Base-by-base conservation (phyloP, 768 basidiomycete species). In the Pleurotus sapidus region DNA sequence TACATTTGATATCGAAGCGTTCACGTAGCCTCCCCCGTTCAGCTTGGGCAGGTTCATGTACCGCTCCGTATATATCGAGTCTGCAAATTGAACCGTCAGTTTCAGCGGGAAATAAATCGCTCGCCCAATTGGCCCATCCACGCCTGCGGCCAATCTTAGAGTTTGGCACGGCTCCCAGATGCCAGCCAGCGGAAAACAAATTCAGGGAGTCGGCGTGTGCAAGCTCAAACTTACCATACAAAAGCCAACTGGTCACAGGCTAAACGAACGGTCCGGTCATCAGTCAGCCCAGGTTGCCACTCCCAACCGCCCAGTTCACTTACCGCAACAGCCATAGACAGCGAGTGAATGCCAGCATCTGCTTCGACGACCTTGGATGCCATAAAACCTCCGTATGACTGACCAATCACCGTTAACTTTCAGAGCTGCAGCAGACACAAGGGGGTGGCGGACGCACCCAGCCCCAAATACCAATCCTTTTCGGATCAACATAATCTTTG, bases 321-420 rank as follows among this genome's bases (percentile, higher is more conserved):
- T 63, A 93, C 92, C 56, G 94, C 94, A 34, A 97, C 86, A 3
- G 93, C 82, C 82, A 96, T 97, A 5, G 91, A 93, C 46, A 98
- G 76, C 3, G 89, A 87, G 72, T 98, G 94, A 12, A 98, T 83
- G 4, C 89, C 89, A 14, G 91, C 94, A 67, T 92, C 80, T 4
- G 92, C 89, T 73, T 99, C 97, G 11, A 91, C 83, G 3, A 96
- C 86, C 68, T 98, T 98, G 57, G 89, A 84, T 56, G 90, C 89
- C 89, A 98, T 92, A 72, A 93, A 99, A 0, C 97, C 96, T 8
- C 96, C 96, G 65, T 95, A 98, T 7, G 91, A 94, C 95, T 95
- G 63, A 12, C 63, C 3, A 47, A 9, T 45, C 42, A 45, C 15
- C 14, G 20, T 17, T 4, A 34, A 2, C 30, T 9, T 34, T 18